Evolutionary conservation across 116 monocot genomes (phyloP), one percentile per base, ranked within the genome.

Genomic region (Trichopus zeylanicus): DNA sequence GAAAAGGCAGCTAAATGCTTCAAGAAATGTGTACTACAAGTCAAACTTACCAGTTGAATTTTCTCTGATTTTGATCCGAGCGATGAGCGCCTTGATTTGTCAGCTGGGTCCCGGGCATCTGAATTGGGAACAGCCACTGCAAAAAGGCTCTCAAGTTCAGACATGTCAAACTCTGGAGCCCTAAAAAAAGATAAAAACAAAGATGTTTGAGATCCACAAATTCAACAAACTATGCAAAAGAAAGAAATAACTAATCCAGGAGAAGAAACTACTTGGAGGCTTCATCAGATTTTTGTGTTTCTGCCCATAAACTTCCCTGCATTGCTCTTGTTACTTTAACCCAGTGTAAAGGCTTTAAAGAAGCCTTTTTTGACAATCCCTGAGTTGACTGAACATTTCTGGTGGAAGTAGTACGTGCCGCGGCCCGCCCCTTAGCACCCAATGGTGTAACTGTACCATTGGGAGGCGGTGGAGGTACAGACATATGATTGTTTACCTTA

Each of bases 231-330:
- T 24, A 49, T 49, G 49, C 19, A 49, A 22, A 38, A 42, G 7
- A 8, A n/a, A 59, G 59, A n/a, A n/a, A n/a, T n/a, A n/a, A n/a
- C n/a, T n/a, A n/a, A n/a, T n/a, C n/a, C n/a, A n/a, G n/a, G n/a
- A n/a, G n/a, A n/a, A n/a, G n/a, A n/a, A n/a, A n/a, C n/a, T 64
- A 81, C 81, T 72, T 81, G 2, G 64, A 64, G 8, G 65, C 39
- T 32, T 81, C 86, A 64, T 72, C 72, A 55, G 58, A 71, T 66
- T 56, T 74, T 37, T 86, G 86, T 30, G 78, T 48, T 30, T 86
- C 86, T 27, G 78, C 86, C 86, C 86, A 86, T 7, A 86, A 67
- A 63, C 81, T 86, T 62, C 81, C 86, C 61, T 86, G 81, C 26
- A 75, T 64, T 54, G 81, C 78, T 69, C 86, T 71, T 49, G 81